Base-by-base conservation (phyloP, 352 stramenopile species). In the Phytophthora cryptogea region DNA sequence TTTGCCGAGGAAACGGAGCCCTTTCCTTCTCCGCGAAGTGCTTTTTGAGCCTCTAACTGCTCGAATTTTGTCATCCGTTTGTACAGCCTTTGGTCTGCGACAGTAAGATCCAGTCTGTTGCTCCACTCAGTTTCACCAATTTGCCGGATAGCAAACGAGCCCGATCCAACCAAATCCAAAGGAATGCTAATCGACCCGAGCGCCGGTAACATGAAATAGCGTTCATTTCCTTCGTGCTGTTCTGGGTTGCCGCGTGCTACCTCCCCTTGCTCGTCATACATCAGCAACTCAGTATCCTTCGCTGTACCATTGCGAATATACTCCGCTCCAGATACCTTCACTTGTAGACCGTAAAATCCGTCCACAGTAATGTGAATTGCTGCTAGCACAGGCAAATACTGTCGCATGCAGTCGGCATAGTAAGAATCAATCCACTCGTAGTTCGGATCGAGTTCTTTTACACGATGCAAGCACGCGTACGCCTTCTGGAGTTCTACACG, bases 401-500 rank as follows among this genome's bases (percentile, higher is more conserved):
- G 66, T 2, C 80, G 78, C 54, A 80, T 63, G 45, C 83, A 91
- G 42, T 90, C 74, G 0, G 54, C 54, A 41, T 92, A 88, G 43
- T 94, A 96, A 40, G 80, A 92, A 50, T 92, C 78, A 35, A 94
- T 88, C 87, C 87, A 95, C 52, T 94, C 86, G 47, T 93, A 93
- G 27, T 77, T 76, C 17, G 80, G 76, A 46, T 94, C 76, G 20
- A 90, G 57, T 10, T 86, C 70, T 32, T 74, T 83, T 36, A 94
- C 83, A 14, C 82, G 79, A 40, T 73, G 75, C 47, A 96, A 64
- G 48, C 86, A 92, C 41, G 84, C 81, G 43, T 81, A 92, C n/a
- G 86, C 82, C 35, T 72, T 85, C 28, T 91, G 76, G 6, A 96
- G 53, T 33, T 94, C 84, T 26, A 68, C 53, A 1, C 54, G 70